phyloP scores from a whole-genome alignment of 805 yeast genomes.

The Torulaspora maleeae region DNA sequence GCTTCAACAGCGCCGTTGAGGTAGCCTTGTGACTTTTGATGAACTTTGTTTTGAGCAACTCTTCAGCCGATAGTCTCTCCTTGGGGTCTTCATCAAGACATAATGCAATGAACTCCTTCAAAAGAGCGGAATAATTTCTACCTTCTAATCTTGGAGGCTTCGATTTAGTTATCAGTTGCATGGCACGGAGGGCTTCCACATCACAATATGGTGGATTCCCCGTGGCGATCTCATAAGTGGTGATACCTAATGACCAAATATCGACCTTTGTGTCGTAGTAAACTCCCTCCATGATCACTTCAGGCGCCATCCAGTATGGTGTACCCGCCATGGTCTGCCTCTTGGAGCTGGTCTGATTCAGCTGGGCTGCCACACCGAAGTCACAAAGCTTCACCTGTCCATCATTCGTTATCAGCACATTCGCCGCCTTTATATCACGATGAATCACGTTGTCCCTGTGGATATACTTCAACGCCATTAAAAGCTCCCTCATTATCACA shows the following conservation, averaged over 20 bases:
- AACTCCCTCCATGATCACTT: slow-evolving; percentile 88
- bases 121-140: slow-evolving; percentile 62
- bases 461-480: slow-evolving; percentile 71
- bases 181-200: slow-evolving; percentile 89
- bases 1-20: slow-evolving; percentile 61
- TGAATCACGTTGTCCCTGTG: slow-evolving; percentile 91
- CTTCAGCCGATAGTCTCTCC: slow-evolving; percentile 85
- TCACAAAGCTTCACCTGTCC: slow-evolving; percentile 92
- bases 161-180: slow-evolving; percentile 87
- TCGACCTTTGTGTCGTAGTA: slow-evolving; percentile 88
- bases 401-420: slow-evolving; percentile 79
- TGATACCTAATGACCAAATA: slow-evolving; percentile 95
- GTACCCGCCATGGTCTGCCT: slow-evolving; percentile 95
- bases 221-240: slow-evolving; percentile 89
- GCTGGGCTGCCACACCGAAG: slow-evolving; percentile 96
- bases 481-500: slow-evolving; percentile 77
- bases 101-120: slow-evolving; percentile 85
- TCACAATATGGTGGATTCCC: slow-evolving; percentile 98
- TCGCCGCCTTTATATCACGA: slow-evolving; percentile 95
- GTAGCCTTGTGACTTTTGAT: slow-evolving; percentile 56
- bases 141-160: slow-evolving; percentile 96
- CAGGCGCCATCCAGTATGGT: slow-evolving; percentile 99
- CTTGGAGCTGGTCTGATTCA: slow-evolving; percentile 67
- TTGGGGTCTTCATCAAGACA: slow-evolving; percentile 93
- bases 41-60: slow-evolving; percentile 67